Conservation (phyloP, 306 rosid genomes). For the Vachellia collinsii region DNA sequence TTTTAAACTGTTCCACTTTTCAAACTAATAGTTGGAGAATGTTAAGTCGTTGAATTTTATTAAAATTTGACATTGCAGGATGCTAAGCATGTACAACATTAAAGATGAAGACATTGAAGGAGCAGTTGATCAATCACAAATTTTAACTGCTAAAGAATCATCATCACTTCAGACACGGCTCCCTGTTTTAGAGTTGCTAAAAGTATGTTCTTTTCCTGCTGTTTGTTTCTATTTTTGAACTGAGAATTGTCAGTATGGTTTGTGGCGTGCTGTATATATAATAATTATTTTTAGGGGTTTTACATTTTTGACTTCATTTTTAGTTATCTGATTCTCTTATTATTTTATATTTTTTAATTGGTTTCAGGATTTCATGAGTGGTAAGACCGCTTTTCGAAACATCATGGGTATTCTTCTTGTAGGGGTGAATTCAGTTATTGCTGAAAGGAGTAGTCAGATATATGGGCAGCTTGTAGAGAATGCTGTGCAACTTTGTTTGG, state of each 20-base stretch:
- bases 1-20: slow-evolving; percentile 27
- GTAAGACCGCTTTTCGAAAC: slow-evolving; percentile 82
- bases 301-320: slow-evolving; percentile 21
- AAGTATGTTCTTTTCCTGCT: slow-evolving; percentile 52
- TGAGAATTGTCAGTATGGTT: not conserved
- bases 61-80: slow-evolving; percentile 55
- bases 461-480: slow-evolving; percentile 88
- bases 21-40: slow-evolving; percentile 17
- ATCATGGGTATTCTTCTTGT: slow-evolving; percentile 90
- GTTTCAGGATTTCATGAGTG: slow-evolving; percentile 97
- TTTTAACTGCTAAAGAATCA: slow-evolving; percentile 63
- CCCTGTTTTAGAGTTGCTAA: slow-evolving; percentile 88
- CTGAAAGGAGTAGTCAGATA: slow-evolving; percentile 77
- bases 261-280: slow-evolving; percentile 14
- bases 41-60: slow-evolving; percentile 16
- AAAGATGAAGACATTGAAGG: slow-evolving; percentile 82
- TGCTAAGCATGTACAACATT: slow-evolving; percentile 75
- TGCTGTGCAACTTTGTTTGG: slow-evolving; percentile 86
- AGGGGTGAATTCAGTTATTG: slow-evolving; percentile 73
- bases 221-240: slow-evolving; percentile 8
- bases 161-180: slow-evolving; percentile 77
- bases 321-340: not conserved
- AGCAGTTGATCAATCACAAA: slow-evolving; percentile 65
- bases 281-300: not conserved
- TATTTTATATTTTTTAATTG: slow-evolving; percentile 10